A percentile compares a stretch with the other conserved stretches of the same genome.
Evolutionary conservation across 2,329 filamentous ascomycete genomes (phyloP).

Genomic region (Colletotrichum incanum): DNA sequence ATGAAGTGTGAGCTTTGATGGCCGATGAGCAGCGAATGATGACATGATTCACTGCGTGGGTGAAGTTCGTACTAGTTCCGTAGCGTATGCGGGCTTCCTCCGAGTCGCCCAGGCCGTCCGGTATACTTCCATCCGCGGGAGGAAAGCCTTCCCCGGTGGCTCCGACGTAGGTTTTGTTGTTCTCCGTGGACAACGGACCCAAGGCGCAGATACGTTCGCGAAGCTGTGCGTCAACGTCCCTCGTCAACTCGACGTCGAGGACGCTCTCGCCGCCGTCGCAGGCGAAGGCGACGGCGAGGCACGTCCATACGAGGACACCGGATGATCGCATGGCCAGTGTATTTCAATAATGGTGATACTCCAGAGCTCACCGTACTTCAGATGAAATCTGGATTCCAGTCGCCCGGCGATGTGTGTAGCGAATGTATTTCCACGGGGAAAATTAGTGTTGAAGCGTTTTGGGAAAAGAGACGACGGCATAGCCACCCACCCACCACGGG

Average conservation of each 20-base stretch:
- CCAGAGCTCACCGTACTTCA: conserved; percentile 19
- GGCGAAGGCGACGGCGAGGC: conserved; percentile 15
- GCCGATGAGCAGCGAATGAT: background rate
- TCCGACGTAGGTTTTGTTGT: conserved; percentile 4
- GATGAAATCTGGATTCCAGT: background rate
- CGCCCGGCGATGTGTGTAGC: background rate
- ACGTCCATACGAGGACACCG: conserved; percentile 29
- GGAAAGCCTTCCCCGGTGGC: background rate
- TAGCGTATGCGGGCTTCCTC: conserved; percentile 37
- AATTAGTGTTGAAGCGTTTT: background rate
- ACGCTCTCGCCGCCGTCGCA: conserved; percentile 14
- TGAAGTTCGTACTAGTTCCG: conserved; percentile 20
- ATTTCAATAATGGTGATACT: background rate
- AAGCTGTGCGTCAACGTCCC: background rate
- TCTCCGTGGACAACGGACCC: background rate
- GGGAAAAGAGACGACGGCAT: background rate
- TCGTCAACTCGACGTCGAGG: background rate
- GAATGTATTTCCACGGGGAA: background rate
- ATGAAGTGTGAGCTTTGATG: conserved; percentile 1
- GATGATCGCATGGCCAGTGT: conserved; percentile 32
- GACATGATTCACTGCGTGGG: background rate
- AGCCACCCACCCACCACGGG: background rate
- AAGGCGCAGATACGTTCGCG: conserved; percentile 13
- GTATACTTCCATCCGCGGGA: conserved; percentile 10
- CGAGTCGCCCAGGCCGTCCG: conserved; percentile 20